These are phyloP conservation scores for Hymenotorrendiella dingleyae DNA, from an alignment of 2,329 filamentous ascomycete genomes.

Conservation along the genomic window DNA sequence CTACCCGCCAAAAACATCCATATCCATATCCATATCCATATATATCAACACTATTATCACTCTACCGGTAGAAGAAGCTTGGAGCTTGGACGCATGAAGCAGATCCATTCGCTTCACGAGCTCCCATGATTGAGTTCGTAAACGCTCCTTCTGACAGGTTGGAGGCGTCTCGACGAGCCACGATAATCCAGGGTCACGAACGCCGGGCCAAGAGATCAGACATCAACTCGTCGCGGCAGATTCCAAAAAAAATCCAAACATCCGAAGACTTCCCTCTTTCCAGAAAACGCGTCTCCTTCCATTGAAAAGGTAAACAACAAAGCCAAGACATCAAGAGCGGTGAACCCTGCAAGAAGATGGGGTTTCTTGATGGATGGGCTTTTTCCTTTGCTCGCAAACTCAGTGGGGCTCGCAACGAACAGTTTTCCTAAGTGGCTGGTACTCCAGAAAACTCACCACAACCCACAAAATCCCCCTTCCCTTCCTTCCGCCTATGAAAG, in stretches of 20 bases:
- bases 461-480: too few species aligned
- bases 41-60: too few species aligned
- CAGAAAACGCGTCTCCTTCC: not conserved
- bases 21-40: too few species aligned
- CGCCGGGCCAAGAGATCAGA: too few species aligned
- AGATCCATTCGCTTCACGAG: too few species aligned
- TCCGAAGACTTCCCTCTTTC: not conserved
- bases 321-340: constrained; percentile 13
- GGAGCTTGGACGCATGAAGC: too few species aligned
- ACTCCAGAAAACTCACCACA: constrained; percentile 4
- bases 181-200: constrained; percentile 16
- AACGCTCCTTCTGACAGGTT: too few species aligned
- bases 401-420: constrained; percentile 4
- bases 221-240: not conserved
- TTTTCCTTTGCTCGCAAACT: not conserved
- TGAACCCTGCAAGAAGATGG: constrained; percentile 16
- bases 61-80: too few species aligned
- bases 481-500: too few species aligned
- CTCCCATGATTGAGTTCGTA: constrained; percentile 10
- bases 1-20: not conserved
- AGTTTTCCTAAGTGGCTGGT: constrained; percentile 22
- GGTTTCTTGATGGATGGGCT: too few species aligned
- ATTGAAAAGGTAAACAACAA: not conserved
- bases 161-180: too few species aligned
- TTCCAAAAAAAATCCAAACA: not conserved